Conservation (phyloP, 2,329 filamentous ascomycete species). For the Aspergillus quadrilineatus region DNA sequence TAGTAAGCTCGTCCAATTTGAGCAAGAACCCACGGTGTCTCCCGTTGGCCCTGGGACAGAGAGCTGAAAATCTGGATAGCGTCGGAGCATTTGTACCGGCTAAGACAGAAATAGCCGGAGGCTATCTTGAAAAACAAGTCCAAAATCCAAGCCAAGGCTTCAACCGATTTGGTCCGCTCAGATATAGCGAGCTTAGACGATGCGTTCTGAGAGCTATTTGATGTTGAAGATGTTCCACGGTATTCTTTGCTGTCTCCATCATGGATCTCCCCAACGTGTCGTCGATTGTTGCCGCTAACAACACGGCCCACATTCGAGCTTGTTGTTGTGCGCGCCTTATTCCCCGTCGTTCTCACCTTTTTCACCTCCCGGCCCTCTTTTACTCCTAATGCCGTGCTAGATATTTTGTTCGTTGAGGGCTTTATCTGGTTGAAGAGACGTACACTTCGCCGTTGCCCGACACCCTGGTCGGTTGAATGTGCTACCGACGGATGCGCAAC, state of each 20-base stretch:
- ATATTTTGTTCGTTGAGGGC: slow-evolving; percentile 63
- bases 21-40: slow-evolving; percentile 89
- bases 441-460: slow-evolving; percentile 68
- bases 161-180: slow-evolving; percentile 67
- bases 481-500: slow-evolving; percentile 52
- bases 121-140: slow-evolving; percentile 81
- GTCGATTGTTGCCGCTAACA: slow-evolving; percentile 89
- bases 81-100: slow-evolving; percentile 74
- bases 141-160: slow-evolving; percentile 73
- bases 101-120: slow-evolving; percentile 73
- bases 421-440: slow-evolving; percentile 70
- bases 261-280: slow-evolving; percentile 57
- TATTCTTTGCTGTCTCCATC: slow-evolving; percentile 68
- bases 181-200: slow-evolving; percentile 32
- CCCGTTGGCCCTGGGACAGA: slow-evolving; percentile 72
- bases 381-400: slow-evolving; percentile 58
- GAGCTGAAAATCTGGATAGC: slow-evolving; percentile 72
- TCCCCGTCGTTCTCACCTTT: slow-evolving; percentile 75
- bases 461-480: slow-evolving; percentile 63
- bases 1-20: slow-evolving; percentile 90
- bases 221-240: slow-evolving; percentile 35
- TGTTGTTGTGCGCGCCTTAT: slow-evolving; percentile 64
- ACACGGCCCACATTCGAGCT: slow-evolving; percentile 76
- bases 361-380: slow-evolving; percentile 72
- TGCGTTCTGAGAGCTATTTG: slow-evolving; percentile 24